Evolutionary conservation across 306 rosid genomes (phyloP).

Genomic region (Dryas drummondii): DNA sequence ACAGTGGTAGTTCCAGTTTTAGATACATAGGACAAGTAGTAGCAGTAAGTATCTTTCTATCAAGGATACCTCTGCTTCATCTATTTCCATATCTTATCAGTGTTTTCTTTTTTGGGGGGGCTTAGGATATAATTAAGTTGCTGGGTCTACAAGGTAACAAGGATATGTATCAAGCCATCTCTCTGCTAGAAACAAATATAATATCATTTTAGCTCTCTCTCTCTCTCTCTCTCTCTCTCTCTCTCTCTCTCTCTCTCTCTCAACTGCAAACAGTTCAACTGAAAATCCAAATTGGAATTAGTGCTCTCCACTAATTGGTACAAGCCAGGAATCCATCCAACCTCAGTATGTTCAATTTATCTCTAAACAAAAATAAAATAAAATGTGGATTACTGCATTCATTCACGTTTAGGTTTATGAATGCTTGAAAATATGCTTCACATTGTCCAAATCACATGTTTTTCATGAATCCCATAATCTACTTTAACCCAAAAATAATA

Average conservation of each 20-base stretch:
- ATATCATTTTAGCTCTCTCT: slow-evolving; percentile 34
- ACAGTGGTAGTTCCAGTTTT: slow-evolving; percentile 55
- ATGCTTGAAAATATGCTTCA: neutral
- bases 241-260: slow-evolving; percentile 14
- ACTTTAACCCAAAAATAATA: neutral
- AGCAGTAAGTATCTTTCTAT: slow-evolving; percentile 19
- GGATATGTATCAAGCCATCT: slow-evolving; percentile 56
- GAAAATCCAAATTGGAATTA: neutral
- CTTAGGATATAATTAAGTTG: slow-evolving; percentile 46
- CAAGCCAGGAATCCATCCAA: too few relatives aligned
- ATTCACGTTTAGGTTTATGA: neutral
- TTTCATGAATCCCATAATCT: neutral
- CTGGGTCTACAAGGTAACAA: slow-evolving; percentile 28
- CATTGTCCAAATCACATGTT: too few relatives aligned
- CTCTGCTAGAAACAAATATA: slow-evolving; percentile 58
- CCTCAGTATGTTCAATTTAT: too few relatives aligned
- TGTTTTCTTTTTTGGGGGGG: slow-evolving; percentile 40
- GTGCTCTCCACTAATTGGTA: neutral
- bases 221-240: slow-evolving; percentile 18
- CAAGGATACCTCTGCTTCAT: slow-evolving; percentile 20
- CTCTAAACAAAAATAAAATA: too few relatives aligned
- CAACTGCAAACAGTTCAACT: neutral
- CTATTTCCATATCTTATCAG: slow-evolving; percentile 41
- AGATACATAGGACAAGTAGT: slow-evolving; percentile 56
- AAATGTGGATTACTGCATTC: too few relatives aligned